Evolutionary conservation across 768 basidiomycete species (phyloP).

Genomic region (Rhodotorula toruloides): DNA sequence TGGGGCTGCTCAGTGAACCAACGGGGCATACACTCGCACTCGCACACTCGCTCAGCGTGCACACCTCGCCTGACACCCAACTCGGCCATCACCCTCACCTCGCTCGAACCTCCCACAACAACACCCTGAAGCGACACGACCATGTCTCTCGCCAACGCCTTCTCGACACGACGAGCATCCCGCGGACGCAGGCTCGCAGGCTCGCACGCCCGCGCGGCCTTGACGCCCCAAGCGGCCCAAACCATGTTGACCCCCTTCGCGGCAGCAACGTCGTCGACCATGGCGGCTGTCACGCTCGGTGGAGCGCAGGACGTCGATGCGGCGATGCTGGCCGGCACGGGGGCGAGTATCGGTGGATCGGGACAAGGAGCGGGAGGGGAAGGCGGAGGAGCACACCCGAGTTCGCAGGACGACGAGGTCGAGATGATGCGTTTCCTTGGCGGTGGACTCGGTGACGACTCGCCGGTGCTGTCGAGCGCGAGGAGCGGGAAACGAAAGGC

Average conservation of each 20-base stretch:
- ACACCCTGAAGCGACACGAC: not conserved
- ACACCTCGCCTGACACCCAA: not conserved
- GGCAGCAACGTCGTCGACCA: not conserved
- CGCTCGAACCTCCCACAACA: not conserved
- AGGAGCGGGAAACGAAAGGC: no score
- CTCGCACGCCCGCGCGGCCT: constrained; percentile 3
- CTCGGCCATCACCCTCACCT: not conserved
- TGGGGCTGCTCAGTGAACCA: no score
- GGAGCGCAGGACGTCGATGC: not conserved
- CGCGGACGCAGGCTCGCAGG: not conserved
- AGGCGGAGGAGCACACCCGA: not conserved
- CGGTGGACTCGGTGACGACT: not conserved
- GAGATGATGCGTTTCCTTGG: no score
- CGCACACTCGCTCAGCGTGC: no score
- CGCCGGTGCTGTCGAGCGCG: no score
- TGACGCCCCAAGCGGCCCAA: constrained; percentile 14
- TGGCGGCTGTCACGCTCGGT: not conserved
- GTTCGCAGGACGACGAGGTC: no score
- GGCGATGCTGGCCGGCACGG: not conserved
- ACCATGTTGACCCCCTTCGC: constrained; percentile 9
- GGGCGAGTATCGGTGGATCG: not conserved
- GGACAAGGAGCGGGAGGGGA: not conserved
- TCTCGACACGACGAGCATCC: not conserved
- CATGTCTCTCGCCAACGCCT: constrained; percentile 28
- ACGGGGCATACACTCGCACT: no score